Conservation (phyloP, 805 yeast genomes). For the Scheffersomyces coipomensis region DNA sequence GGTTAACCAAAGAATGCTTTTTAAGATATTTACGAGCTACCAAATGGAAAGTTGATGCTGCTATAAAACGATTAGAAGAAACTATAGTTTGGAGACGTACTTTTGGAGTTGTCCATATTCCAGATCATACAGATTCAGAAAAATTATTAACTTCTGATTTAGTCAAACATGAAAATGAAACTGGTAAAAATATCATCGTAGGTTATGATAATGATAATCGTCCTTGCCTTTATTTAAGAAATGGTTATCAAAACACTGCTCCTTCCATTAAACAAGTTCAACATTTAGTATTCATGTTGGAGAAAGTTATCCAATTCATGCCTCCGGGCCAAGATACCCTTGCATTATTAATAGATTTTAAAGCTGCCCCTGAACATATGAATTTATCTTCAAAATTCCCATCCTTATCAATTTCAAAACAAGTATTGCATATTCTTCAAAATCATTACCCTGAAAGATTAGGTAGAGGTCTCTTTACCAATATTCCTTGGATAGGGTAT, state of each 20-base stretch:
- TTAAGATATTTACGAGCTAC: constrained; percentile 51
- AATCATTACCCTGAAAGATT: constrained; percentile 59
- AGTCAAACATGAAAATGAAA: constrained; percentile 47
- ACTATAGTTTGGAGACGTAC: constrained; percentile 57
- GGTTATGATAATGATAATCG: constrained; percentile 56
- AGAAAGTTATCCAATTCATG: constrained; percentile 49
- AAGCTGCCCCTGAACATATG: constrained; percentile 40
- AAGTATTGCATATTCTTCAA: constrained; percentile 51
- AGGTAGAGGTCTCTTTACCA: constrained; percentile 52
- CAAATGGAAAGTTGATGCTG: constrained; percentile 45
- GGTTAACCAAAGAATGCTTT: constrained; percentile 54
- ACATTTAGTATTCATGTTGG: constrained; percentile 57
- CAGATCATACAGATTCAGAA: constrained; percentile 22
- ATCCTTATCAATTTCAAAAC: constrained; percentile 49
- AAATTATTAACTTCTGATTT: constrained; percentile 38
- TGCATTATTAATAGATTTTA: constrained; percentile 56
- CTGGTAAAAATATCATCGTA: constrained; percentile 53
- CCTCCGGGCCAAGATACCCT: constrained; percentile 60
- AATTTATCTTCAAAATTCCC: constrained; percentile 44
- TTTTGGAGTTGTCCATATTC: constrained; percentile 42
- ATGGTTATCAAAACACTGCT: constrained; percentile 56
- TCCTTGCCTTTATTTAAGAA: constrained; percentile 51
- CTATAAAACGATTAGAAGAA: constrained; percentile 44
- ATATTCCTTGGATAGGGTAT: constrained; percentile 58
- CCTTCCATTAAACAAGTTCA: constrained; percentile 54